Evolutionary conservation across 2,329 filamentous ascomycete species (phyloP).

Genomic region (Phoma sp.): DNA sequence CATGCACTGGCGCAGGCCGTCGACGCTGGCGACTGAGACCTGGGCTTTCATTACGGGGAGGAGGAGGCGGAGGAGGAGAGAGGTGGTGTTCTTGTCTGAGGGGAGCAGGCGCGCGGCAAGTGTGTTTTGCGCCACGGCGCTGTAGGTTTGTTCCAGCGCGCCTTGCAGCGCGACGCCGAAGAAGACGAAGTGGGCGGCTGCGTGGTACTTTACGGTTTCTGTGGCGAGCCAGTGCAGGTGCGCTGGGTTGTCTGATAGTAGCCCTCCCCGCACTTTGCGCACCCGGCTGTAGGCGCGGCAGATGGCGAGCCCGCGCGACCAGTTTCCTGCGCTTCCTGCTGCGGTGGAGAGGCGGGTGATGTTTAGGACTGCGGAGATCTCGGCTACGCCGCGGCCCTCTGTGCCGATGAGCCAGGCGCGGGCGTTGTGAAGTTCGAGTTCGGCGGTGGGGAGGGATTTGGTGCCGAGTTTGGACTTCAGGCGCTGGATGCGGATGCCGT

Average conservation of each 20-base stretch:
- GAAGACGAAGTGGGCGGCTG: constrained; percentile 62
- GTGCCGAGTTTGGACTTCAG: constrained; percentile 78
- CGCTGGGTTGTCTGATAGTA: constrained; percentile 59
- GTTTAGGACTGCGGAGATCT: constrained; percentile 72
- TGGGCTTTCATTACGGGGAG: constrained; percentile 36
- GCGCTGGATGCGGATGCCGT: constrained; percentile 71
- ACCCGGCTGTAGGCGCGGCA: constrained; percentile 64
- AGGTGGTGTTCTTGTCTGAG: constrained; percentile 19
- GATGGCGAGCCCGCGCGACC: constrained; percentile 63
- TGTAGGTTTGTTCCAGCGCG: constrained; percentile 55
- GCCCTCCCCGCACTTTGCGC: constrained; percentile 56
- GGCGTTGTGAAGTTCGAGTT: constrained; percentile 61
- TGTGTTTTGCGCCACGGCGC: constrained; percentile 31
- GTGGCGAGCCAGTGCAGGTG: constrained; percentile 66
- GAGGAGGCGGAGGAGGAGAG: constrained; percentile 29
- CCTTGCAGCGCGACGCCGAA: constrained; percentile 63
- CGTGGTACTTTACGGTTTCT: constrained; percentile 62
- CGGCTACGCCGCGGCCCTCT: constrained; percentile 69
- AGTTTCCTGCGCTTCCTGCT: constrained; percentile 59
- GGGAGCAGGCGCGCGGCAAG: constrained; percentile 31
- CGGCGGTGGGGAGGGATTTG: constrained; percentile 71
- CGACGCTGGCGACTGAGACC: constrained; percentile 42
- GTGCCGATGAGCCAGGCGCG: constrained; percentile 65
- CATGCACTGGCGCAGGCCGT: constrained; percentile 63
- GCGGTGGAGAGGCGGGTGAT: constrained; percentile 68